Conservation (phyloP, 192 early-diverging fungal genomes). For the Linnemannia schmuckeri region DNA sequence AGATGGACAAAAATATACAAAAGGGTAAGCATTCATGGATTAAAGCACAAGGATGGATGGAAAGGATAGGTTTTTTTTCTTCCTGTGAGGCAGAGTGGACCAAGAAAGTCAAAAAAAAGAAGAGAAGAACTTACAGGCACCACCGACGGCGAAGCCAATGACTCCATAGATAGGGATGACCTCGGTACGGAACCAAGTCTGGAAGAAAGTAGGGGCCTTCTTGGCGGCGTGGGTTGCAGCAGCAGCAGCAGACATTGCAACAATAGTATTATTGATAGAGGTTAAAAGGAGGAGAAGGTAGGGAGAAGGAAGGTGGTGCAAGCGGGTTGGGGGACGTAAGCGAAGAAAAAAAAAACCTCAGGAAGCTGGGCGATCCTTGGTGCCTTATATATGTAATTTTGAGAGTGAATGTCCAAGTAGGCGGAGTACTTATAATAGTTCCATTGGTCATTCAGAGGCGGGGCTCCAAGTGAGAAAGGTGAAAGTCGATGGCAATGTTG, state of each 20-base stretch:
- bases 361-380: background rate
- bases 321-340: background rate
- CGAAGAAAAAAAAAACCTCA: background rate
- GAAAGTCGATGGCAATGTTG: background rate
- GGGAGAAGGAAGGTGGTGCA: constrained; percentile 4
- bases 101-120: too few species aligned
- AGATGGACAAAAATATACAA: background rate
- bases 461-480: background rate
- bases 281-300: constrained; percentile 1
- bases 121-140: constrained; percentile 32
- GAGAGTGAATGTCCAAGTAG: too few species aligned
- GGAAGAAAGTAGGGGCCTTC: constrained; percentile 59
- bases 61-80: background rate
- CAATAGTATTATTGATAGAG: constrained; percentile 12
- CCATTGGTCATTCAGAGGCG: background rate
- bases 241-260: constrained; percentile 57
- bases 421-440: background rate
- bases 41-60: background rate
- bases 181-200: constrained; percentile 69
- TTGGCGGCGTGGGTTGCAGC: constrained; percentile 61
- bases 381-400: constrained; percentile 2
- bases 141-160: constrained; percentile 59
- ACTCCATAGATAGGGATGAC: constrained; percentile 70
- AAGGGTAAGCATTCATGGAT: background rate
- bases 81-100: background rate